These are phyloP conservation scores for Fraxinus albicans DNA, from an alignment of 305 asterid genomes.

Conservation along the genomic window DNA sequence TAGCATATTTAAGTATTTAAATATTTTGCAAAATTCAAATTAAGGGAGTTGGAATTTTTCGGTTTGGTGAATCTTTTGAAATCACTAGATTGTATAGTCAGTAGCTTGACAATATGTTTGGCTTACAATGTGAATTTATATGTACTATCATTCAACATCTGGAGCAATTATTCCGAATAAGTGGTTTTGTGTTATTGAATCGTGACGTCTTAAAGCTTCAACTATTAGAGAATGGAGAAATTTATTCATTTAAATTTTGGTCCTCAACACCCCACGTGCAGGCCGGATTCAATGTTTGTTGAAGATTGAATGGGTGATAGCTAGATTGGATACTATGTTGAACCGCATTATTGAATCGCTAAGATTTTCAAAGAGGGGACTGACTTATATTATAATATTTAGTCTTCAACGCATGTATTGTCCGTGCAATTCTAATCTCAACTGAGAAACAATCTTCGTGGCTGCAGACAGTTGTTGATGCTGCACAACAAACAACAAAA, in stretches of 20 bases:
- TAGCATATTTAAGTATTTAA: background rate
- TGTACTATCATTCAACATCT: background rate
- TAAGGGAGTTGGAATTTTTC: background rate
- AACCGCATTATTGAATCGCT: background rate
- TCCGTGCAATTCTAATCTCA: background rate
- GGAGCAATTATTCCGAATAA: background rate
- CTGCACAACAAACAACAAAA: conserved; percentile 80
- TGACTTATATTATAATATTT: background rate
- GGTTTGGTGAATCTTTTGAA: background rate
- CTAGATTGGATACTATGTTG: background rate
- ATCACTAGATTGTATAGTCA: background rate
- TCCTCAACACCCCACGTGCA: background rate
- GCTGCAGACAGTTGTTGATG: conserved; percentile 79
- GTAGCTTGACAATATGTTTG: background rate
- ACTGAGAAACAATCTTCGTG: conserved; percentile 17
- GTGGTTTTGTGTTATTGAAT: background rate
- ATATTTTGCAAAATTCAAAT: background rate
- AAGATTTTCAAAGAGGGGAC: background rate
- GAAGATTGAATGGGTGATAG: background rate
- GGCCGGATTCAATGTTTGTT: background rate
- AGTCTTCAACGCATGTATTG: background rate
- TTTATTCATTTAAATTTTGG: background rate
- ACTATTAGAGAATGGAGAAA: background rate
- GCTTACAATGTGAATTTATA: background rate
- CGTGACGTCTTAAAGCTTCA: background rate